These are phyloP conservation scores for Conticribra guillardii DNA, from an alignment of 108 stramenopile genomes.

Conservation along the genomic window DNA sequence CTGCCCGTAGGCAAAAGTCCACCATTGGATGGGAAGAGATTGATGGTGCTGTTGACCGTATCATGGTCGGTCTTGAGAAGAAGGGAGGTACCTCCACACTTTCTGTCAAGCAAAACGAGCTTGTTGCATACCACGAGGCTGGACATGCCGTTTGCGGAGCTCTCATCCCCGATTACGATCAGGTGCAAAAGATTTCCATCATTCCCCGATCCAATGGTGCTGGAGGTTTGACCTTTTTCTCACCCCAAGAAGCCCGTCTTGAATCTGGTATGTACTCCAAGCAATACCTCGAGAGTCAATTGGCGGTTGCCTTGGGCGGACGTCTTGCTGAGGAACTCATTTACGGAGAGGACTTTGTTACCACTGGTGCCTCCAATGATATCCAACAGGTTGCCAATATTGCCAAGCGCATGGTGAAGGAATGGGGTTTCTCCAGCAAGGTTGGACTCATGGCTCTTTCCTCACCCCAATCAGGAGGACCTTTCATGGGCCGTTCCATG, in stretches of 20 bases:
- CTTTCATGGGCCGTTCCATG: slow-evolving; percentile 62
- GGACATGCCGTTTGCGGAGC: slow-evolving; percentile 96
- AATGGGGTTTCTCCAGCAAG: slow-evolving; percentile 80
- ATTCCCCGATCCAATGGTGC: slow-evolving; percentile 94
- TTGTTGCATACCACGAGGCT: slow-evolving; percentile 97
- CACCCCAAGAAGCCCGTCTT: slow-evolving; percentile 87
- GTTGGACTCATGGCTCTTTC: slow-evolving; percentile 73
- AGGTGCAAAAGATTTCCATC: slow-evolving; percentile 99
- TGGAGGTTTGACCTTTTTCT: slow-evolving; percentile 92
- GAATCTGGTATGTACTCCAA: slow-evolving; percentile 70
- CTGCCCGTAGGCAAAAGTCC: slow-evolving; percentile 70
- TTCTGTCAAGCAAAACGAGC: slow-evolving; percentile 72
- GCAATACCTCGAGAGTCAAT: slow-evolving; percentile 84
- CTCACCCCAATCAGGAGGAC: slow-evolving; percentile 36
- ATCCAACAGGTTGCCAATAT: slow-evolving; percentile 94
- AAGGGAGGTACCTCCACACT: slow-evolving; percentile 81
- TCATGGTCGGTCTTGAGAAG: slow-evolving; percentile 97
- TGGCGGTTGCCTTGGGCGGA: slow-evolving; percentile 95
- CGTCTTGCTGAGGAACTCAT: slow-evolving; percentile 97
- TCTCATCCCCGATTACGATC: slow-evolving; percentile 87
- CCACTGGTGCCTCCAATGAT: slow-evolving; percentile 97
- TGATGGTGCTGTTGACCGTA: slow-evolving; percentile 96
- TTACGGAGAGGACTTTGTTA: slow-evolving; percentile 88
- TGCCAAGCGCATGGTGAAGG: slow-evolving; percentile 92
- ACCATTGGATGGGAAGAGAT: slow-evolving; percentile 94